phyloP scores from a whole-genome alignment of 768 basidiomycete genomes.

The Dacryopinax primogenitus region DNA sequence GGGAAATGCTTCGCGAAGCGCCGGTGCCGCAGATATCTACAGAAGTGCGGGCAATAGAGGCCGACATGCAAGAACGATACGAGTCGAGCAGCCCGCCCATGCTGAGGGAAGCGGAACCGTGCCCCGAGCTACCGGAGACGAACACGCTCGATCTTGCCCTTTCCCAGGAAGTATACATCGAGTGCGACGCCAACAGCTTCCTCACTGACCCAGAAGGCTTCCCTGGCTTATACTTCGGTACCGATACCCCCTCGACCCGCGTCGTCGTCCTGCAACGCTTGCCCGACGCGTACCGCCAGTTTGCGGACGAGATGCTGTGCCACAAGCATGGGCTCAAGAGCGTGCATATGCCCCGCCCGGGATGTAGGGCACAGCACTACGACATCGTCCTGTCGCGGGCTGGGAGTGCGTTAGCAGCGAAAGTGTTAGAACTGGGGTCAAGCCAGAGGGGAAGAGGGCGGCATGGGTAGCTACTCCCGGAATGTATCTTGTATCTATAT shows the following conservation, averaged over 20 bases:
- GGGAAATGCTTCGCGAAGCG: not conserved
- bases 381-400: not conserved
- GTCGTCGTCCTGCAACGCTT: not conserved
- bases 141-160: not conserved
- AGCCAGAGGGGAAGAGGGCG: not conserved
- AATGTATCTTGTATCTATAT: not conserved
- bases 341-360: not conserved
- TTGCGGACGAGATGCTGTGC: not conserved
- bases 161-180: not conserved
- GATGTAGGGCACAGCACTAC: not conserved
- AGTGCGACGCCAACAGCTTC: constrained; percentile 2
- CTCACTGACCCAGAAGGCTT: constrained; percentile 1
- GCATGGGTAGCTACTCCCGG: not conserved
- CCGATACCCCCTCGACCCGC: not conserved
- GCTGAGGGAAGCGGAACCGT: not conserved
- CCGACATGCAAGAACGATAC: not conserved
- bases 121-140: not conserved
- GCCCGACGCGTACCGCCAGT: not conserved
- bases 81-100: not conserved
- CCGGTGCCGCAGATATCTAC: not conserved
- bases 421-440: not conserved
- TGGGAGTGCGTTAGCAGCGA: not conserved
- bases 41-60: not conserved
- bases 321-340: constrained; percentile 2
- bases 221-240: not conserved